Evolutionary conservation across 305 asterid species (phyloP).

Genomic region (Solanum hybrid): DNA sequence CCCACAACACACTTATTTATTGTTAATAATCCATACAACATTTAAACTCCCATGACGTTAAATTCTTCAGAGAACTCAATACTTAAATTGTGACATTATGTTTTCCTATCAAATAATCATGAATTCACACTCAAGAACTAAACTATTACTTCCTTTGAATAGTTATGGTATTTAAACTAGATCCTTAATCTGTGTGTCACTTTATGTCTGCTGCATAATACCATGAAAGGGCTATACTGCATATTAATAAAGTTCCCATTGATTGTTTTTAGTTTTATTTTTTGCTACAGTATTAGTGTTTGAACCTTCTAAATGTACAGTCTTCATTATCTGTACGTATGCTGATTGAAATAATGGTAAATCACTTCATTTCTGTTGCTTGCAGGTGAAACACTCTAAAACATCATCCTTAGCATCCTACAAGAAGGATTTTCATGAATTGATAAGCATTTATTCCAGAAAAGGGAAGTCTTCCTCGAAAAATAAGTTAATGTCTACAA

Average conservation of each 20-base stretch:
- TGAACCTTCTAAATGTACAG: not conserved
- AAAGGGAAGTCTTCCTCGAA: constrained; percentile 19
- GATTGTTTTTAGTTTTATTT: not conserved
- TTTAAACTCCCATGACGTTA: not conserved
- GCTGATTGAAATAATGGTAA: not conserved
- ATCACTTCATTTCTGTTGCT: constrained; percentile 2
- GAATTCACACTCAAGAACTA: not conserved
- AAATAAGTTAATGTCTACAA: not conserved
- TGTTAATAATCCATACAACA: not conserved
- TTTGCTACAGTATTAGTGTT: not conserved
- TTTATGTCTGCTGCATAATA: not conserved
- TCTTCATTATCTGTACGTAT: not conserved
- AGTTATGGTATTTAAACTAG: not conserved
- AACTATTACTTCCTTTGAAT: not conserved
- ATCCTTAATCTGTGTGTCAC: not conserved
- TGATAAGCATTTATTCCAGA: constrained; percentile 34
- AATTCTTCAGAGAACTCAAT: not conserved
- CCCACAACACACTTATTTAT: not conserved
- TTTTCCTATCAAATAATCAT: not conserved
- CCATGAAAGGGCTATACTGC: not conserved
- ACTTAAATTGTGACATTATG: not conserved
- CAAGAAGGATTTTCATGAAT: constrained; percentile 45
- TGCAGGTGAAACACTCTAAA: constrained; percentile 69
- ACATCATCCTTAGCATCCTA: constrained; percentile 52
- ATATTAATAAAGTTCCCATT: not conserved